Conservation (phyloP, 768 basidiomycete species). For the Leccinum truebloodii region DNA sequence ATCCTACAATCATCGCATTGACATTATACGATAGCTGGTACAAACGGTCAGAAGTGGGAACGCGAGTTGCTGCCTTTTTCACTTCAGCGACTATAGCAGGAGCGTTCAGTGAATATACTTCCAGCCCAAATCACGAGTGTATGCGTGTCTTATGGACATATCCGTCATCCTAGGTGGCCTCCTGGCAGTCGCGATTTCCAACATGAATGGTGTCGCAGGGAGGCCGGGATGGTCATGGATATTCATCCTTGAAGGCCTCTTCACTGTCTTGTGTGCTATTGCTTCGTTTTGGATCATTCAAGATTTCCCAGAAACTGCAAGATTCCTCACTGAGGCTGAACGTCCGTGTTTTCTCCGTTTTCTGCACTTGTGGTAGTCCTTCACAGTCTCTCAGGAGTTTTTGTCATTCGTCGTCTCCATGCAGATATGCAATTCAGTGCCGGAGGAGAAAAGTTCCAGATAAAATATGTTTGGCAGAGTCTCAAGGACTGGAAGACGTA, state of each 20-base stretch:
- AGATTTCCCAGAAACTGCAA: conserved; percentile 77
- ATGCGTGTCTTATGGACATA: not conserved
- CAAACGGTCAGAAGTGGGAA: conserved; percentile 71
- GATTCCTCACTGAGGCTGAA: conserved; percentile 66
- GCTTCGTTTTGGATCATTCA: conserved; percentile 73
- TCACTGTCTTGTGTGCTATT: conserved; percentile 59
- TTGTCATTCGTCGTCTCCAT: conserved; percentile 64
- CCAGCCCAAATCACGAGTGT: not conserved
- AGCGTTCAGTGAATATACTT: conserved; percentile 56
- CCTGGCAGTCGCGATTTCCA: conserved; percentile 64
- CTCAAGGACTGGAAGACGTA: conserved; percentile 75
- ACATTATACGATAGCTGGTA: conserved; percentile 59
- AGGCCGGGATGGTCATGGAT: conserved; percentile 71
- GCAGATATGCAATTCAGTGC: conserved; percentile 68
- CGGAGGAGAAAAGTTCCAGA: conserved; percentile 54
- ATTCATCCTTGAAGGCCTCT: conserved; percentile 73
- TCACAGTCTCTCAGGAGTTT: conserved; percentile 44
- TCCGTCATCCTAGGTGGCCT: conserved; percentile 48
- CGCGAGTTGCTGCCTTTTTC: conserved; percentile 75
- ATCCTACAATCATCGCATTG: not conserved
- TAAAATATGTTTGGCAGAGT: conserved; percentile 58
- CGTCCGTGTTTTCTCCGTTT: conserved; percentile 36
- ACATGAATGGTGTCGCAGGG: conserved; percentile 69
- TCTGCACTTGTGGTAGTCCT: not conserved
- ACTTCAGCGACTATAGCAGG: conserved; percentile 79